Percentiles rank a stretch among this genome's conserved stretches.
These are phyloP conservation scores for Inonotus obliquus DNA, from an alignment of 1,284 basidiomycete species.

Conservation along the genomic window DNA sequence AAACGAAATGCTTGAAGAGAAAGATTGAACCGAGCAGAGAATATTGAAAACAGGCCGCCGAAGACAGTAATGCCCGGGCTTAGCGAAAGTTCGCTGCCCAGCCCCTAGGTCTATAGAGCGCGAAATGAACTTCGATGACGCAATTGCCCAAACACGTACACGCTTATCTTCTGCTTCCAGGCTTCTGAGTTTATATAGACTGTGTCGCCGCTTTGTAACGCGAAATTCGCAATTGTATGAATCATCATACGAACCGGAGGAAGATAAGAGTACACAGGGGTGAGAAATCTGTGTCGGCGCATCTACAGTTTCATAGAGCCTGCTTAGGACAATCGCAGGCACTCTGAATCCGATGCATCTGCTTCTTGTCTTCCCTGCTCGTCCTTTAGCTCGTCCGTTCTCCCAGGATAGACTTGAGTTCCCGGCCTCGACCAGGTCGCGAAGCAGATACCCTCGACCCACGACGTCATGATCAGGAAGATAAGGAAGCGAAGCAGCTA, in stretches of 20 bases:
- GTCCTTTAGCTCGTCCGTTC: not conserved
- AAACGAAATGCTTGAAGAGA: not conserved
- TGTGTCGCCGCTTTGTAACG: not conserved
- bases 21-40: not conserved
- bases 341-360: not conserved
- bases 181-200: not conserved
- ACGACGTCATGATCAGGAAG: conserved; percentile 2
- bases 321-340: not conserved
- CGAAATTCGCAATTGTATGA: not conserved
- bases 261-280: not conserved
- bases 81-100: not conserved
- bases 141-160: not conserved
- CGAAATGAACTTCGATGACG: conserved; percentile 1
- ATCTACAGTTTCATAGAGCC: not conserved
- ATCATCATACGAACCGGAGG: conserved; percentile 1
- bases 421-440: conserved; percentile 1
- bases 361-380: not conserved
- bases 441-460: conserved; percentile 6
- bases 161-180: conserved; percentile 4
- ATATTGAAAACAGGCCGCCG: not conserved
- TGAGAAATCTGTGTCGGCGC: not conserved
- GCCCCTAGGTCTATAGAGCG: not conserved
- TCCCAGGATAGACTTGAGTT: not conserved
- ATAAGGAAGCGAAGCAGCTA: not conserved
- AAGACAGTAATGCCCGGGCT: not conserved